Evolutionary conservation across 345 rosid genomes (phyloP).

Genomic region (Eucalyptus tenuipes): DNA sequence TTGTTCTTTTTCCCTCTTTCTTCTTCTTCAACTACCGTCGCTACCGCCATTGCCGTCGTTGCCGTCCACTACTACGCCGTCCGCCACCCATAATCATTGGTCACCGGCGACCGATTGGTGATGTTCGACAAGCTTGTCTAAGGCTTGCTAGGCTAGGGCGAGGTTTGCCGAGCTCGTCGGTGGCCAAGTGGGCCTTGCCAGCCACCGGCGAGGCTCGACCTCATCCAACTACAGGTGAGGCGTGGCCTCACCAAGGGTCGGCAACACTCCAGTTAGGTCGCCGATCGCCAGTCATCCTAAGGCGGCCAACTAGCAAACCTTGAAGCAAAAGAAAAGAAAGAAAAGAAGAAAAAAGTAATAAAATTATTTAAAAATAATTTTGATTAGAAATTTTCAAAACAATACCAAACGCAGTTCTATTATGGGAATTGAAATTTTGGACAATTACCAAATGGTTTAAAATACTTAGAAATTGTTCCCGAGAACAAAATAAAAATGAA

Average conservation of each 20-base stretch:
- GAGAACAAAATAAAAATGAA: fast-evolving
- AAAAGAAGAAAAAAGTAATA: too few relatives aligned
- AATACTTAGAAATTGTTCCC: too few relatives aligned
- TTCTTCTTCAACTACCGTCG: too few relatives aligned
- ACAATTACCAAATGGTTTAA: fast-evolving
- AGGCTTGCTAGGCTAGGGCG: too few relatives aligned
- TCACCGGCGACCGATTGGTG: fast-evolving
- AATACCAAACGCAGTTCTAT: too few relatives aligned
- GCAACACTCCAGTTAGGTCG: fast-evolving
- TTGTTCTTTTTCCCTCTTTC: too few relatives aligned
- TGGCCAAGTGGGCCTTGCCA: too few relatives aligned
- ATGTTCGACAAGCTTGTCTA: fast-evolving
- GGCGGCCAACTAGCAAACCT: fast-evolving
- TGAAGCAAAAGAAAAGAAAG: too few relatives aligned
- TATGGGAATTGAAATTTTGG: fast-evolving
- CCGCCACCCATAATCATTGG: fast-evolving
- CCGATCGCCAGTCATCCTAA: too few relatives aligned
- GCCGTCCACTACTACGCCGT: fast-evolving
- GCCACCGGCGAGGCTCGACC: fast-evolving
- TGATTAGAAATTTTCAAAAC: too few relatives aligned
- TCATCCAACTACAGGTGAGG: fast-evolving
- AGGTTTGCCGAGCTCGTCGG: fast-evolving
- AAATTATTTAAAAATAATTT: too few relatives aligned
- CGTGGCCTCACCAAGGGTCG: fast-evolving
- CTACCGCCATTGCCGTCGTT: fast-evolving